These are phyloP conservation scores for Arthroderma uncinatum DNA, from an alignment of 2,329 filamentous ascomycete genomes.

Conservation along the genomic window DNA sequence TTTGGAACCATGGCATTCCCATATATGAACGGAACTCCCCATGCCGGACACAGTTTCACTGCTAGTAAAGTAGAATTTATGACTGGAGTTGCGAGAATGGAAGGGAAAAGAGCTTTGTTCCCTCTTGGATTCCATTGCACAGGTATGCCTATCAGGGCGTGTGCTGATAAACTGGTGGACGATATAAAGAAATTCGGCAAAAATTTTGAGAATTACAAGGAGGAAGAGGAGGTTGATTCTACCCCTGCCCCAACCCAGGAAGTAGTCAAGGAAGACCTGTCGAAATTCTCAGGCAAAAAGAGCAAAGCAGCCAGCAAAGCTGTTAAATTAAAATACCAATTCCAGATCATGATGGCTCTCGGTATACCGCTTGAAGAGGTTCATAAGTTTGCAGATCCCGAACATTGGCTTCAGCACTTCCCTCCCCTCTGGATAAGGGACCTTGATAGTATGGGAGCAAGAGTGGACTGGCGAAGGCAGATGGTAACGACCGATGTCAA, in stretches of 20 bases:
- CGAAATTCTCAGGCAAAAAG: constrained; percentile 88
- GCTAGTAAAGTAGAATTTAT: constrained; percentile 89
- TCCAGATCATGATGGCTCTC: constrained; percentile 85
- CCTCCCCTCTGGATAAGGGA: constrained; percentile 68
- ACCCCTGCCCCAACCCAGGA: constrained; percentile 52
- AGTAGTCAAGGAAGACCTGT: constrained; percentile 63
- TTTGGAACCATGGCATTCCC: constrained; percentile 69
- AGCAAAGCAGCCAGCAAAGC: constrained; percentile 84
- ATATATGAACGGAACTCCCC: constrained; percentile 79
- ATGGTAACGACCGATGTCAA: constrained; percentile 95
- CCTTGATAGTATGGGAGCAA: constrained; percentile 68
- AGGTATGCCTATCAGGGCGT: constrained; percentile 96
- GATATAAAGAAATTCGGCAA: constrained; percentile 83
- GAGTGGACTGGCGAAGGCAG: constrained; percentile 85
- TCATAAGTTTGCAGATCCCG: constrained; percentile 82
- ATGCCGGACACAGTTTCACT: constrained; percentile 87
- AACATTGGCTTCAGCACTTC: constrained; percentile 86
- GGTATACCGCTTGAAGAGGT: constrained; percentile 83
- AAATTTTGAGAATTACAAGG: constrained; percentile 68
- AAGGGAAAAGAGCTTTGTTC: constrained; percentile 76
- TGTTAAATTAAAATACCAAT: constrained; percentile 90
- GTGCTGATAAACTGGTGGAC: constrained; percentile 83
- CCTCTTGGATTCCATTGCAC: constrained; percentile 94
- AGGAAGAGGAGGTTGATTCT: constrained; percentile 46
- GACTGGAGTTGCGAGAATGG: constrained; percentile 75